Conservation (phyloP, 2,329 filamentous ascomycete species). For the Claviceps paspali region DNA sequence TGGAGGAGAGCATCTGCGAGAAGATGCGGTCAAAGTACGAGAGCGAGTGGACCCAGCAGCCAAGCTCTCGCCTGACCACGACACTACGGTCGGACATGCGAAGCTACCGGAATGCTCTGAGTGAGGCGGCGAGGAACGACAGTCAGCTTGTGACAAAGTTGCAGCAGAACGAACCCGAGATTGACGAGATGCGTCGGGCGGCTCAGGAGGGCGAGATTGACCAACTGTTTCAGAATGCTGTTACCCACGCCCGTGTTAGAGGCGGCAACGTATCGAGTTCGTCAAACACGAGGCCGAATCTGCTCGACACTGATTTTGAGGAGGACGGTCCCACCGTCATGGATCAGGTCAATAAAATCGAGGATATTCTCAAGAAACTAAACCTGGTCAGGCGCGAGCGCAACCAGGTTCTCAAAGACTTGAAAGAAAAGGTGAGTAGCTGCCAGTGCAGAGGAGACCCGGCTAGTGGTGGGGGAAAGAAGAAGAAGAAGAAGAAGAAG, state of each 20-base stretch:
- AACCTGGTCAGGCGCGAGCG: constrained; percentile 86
- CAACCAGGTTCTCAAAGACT: constrained; percentile 81
- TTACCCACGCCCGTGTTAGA: constrained; percentile 61
- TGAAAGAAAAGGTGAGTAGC: constrained; percentile 85
- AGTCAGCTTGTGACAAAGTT: constrained; percentile 69
- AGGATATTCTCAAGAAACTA: constrained; percentile 80
- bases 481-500: neutral
- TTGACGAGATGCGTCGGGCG: constrained; percentile 88
- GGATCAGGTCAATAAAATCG: constrained; percentile 78
- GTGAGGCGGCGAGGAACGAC: constrained; percentile 80
- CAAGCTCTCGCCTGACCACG: constrained; percentile 75
- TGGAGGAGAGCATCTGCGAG: constrained; percentile 95
- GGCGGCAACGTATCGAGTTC: constrained; percentile 46
- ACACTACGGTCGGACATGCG: constrained; percentile 77
- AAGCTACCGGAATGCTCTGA: constrained; percentile 75
- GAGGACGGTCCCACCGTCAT: constrained; percentile 67
- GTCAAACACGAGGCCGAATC: constrained; percentile 50
- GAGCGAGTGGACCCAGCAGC: constrained; percentile 91
- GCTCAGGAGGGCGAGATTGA: constrained; percentile 78
- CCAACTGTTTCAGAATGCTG: constrained; percentile 72
- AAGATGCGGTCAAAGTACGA: constrained; percentile 99
- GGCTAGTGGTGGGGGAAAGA: too few relatives aligned
- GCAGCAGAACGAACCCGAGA: constrained; percentile 72
- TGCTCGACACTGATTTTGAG: constrained; percentile 84
- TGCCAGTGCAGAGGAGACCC: too few relatives aligned